These are phyloP conservation scores for Chaetomium fimeti DNA, from an alignment of 495 filamentous ascomycete genomes.

Conservation along the genomic window DNA sequence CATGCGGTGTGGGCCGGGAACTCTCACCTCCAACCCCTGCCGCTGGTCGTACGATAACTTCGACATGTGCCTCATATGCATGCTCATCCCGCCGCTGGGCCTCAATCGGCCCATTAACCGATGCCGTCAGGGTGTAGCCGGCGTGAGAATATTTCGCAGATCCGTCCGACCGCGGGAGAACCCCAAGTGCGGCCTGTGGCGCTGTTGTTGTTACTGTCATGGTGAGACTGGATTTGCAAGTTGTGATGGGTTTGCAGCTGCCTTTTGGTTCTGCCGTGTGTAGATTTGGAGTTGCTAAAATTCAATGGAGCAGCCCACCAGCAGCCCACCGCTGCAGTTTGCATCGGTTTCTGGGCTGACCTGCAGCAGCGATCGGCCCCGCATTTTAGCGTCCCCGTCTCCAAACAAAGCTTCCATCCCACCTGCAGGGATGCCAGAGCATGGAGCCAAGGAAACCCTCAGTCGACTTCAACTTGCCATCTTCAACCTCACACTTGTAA, in stretches of 20 bases:
- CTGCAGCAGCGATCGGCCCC: conserved; percentile 24
- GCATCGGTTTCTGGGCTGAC: conserved; percentile 23
- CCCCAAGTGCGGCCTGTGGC: conserved; percentile 51
- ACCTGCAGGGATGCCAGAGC: conserved; percentile 18
- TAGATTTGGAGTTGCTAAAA: neutral
- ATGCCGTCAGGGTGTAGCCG: conserved; percentile 76
- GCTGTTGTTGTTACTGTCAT: conserved; percentile 47
- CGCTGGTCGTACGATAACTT: conserved; percentile 84
- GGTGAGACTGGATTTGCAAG: conserved; percentile 16
- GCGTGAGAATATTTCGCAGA: conserved; percentile 79
- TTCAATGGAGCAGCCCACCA: neutral
- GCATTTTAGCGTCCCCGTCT: conserved; percentile 26
- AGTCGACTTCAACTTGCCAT: conserved; percentile 9
- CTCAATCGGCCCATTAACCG: conserved; percentile 92
- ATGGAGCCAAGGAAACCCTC: neutral
- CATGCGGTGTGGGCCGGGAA: conserved; percentile 37
- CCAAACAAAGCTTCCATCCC: conserved; percentile 10
- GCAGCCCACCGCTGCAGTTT: neutral
- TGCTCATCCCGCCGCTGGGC: conserved; percentile 81
- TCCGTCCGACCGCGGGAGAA: conserved; percentile 75
- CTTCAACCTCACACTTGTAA: neutral
- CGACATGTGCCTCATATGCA: conserved; percentile 84
- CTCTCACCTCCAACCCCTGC: conserved; percentile 75
- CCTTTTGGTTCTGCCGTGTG: too few relatives aligned
- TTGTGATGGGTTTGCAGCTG: conserved; percentile 13